Evolutionary conservation across 2,329 filamentous ascomycete genomes (phyloP), one percentile per base, ranked within the genome.

Genomic region (Monilinia laxa): DNA sequence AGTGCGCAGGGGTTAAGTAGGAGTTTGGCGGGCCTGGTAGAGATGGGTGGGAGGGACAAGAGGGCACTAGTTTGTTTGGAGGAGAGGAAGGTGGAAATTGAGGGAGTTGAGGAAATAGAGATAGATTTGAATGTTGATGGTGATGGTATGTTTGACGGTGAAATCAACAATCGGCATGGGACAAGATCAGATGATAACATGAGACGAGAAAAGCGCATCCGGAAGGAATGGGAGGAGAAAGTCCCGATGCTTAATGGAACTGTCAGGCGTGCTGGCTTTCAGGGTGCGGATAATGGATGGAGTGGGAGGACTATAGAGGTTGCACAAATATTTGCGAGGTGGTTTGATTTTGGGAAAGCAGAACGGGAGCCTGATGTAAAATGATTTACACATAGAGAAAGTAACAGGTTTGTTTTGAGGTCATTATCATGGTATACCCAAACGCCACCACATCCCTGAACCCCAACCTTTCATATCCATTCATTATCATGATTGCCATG

Each of bases 1-100:
- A 92, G 89, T 62, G 89, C 87, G 0, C 90, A 93, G 77, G 91
- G 90, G 0, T 76, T 93, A 16, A 82, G 85, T 25, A 82, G 82
- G 67, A 88, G 87, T 1, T 81, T 87, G n/a, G 83, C 90, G 2
- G 78, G 81, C 0, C 77, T 90, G 1, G 83, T 91, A 11, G 89
- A 92, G 67, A 82, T 84, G 2, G 87, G 87, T 0, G 73, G 73
- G 47, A 79, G 81, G 23, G 76, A 77, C 9, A 76, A 75, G 0
- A 81, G 84, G 69, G 76, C 73, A 25, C 78, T 83, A 5, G 77
- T 82, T 3, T 67, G 87, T 10, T 71, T 83, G 3, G 85, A 88
- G 73, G 72, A 74, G 67, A 65, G 54, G 62, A 73, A 74, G 71
- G 64, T 85, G 73, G 57, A 67, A 51, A 18, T 6, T 14, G 60